Evolutionary conservation across 2,329 filamentous ascomycete genomes (phyloP).

Genomic region (Cladosporium oxysporum): DNA sequence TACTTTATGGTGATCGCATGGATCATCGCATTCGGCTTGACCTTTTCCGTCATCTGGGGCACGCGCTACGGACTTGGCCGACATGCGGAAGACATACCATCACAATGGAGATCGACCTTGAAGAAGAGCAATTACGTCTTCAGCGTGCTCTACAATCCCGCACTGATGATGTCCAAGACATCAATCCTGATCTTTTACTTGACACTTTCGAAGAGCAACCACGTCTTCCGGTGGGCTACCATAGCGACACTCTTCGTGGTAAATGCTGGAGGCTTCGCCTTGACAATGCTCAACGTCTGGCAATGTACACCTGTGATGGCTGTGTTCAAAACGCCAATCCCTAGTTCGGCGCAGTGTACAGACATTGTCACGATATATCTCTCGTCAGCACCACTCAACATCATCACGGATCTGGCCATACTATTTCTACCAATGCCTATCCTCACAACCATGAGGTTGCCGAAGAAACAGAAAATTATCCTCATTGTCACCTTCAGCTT

Average conservation of each 20-base stretch:
- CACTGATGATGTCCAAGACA: slow-evolving; percentile 86
- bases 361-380: slow-evolving; percentile 66
- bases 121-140: slow-evolving; percentile 62
- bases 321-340: slow-evolving; percentile 59
- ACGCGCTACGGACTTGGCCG: slow-evolving; percentile 67
- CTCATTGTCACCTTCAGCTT: slow-evolving; percentile 82
- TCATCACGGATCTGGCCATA: slow-evolving; percentile 86
- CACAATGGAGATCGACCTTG: slow-evolving; percentile 53
- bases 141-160: slow-evolving; percentile 72
- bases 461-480: slow-evolving; percentile 82
- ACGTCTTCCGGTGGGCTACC: slow-evolving; percentile 77
- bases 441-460: slow-evolving; percentile 80
- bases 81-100: slow-evolving; percentile 62
- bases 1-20: slow-evolving; percentile 79
- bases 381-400: slow-evolving; percentile 82
- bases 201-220: slow-evolving; percentile 75
- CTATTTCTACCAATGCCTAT: slow-evolving; percentile 86
- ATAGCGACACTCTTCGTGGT: slow-evolving; percentile 76
- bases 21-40: slow-evolving; percentile 68
- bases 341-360: slow-evolving; percentile 54
- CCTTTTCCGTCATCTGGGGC: slow-evolving; percentile 66
- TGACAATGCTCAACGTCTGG: slow-evolving; percentile 85
- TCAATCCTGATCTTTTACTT: slow-evolving; percentile 93
- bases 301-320: slow-evolving; percentile 77
- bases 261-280: slow-evolving; percentile 72